These are phyloP conservation scores for Hypoxylon perforatum DNA, from an alignment of 495 filamentous ascomycete genomes.

Conservation along the genomic window DNA sequence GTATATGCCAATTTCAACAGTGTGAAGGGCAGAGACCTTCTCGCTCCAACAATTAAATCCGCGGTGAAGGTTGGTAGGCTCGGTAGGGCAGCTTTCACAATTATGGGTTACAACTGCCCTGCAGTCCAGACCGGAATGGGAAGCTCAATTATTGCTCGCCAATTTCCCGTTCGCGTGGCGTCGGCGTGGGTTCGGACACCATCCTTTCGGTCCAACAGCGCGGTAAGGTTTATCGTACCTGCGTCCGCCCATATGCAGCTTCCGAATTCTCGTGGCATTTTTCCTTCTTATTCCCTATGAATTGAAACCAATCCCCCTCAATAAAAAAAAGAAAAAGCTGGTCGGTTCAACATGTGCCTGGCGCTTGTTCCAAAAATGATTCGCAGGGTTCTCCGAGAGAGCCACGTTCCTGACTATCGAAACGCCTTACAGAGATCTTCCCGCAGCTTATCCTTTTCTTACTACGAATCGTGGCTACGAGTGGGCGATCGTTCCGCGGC, in stretches of 20 bases:
- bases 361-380: constrained; percentile 6
- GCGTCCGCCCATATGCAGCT: constrained; percentile 29
- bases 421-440: constrained; percentile 28
- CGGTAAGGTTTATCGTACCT: constrained; percentile 29
- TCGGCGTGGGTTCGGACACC: constrained; percentile 21
- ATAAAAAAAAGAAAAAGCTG: constrained; percentile 8
- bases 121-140: constrained; percentile 27
- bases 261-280: constrained; percentile 35
- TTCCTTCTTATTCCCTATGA: background rate
- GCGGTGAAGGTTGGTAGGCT: background rate
- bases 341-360: constrained; percentile 2
- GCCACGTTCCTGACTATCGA: constrained; percentile 40
- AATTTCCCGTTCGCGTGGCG: constrained; percentile 27
- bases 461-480: constrained; percentile 16
- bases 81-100: too few relatives aligned
- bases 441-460: constrained; percentile 25
- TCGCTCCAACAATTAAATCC: background rate
- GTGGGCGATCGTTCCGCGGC: constrained; percentile 20
- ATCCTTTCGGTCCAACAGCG: constrained; percentile 13
- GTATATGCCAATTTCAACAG: background rate
- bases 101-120: background rate
- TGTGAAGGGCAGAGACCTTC: background rate
- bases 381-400: constrained; percentile 7
- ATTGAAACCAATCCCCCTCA: background rate
- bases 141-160: constrained; percentile 25